Evolutionary conservation across 192 early-diverging fungal species (phyloP).

Genomic region (Coemansia sp.): DNA sequence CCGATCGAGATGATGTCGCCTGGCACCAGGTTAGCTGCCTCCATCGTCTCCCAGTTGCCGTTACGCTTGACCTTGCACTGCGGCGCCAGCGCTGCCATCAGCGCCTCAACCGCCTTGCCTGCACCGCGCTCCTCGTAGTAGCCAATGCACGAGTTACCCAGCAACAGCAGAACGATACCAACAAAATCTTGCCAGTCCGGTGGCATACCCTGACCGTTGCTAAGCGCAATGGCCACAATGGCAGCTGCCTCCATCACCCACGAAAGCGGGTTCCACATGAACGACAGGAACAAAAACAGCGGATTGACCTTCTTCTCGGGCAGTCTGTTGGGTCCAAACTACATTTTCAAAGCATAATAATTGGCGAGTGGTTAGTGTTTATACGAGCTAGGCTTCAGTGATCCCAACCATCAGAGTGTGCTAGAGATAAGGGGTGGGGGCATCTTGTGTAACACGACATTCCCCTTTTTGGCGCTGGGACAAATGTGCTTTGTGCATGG

Average conservation of each 20-base stretch:
- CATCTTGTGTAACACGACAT: neutral
- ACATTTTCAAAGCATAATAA: slow-evolving; percentile 7
- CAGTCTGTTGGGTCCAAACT: slow-evolving; percentile 71
- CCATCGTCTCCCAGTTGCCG: slow-evolving; percentile 75
- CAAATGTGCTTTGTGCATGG: neutral
- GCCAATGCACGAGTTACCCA: slow-evolving; percentile 85
- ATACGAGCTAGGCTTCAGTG: neutral
- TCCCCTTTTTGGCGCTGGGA: neutral
- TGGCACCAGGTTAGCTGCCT: slow-evolving; percentile 76
- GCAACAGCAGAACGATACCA: slow-evolving; percentile 76
- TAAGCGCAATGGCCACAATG: slow-evolving; percentile 75
- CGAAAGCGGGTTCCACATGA: slow-evolving; percentile 80
- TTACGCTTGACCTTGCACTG: slow-evolving; percentile 87
- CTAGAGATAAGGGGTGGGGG: neutral
- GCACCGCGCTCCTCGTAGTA: slow-evolving; percentile 89
- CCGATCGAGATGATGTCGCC: slow-evolving; percentile 87
- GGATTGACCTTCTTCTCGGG: slow-evolving; percentile 80
- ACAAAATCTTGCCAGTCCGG: slow-evolving; percentile 85
- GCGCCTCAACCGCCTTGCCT: slow-evolving; percentile 87
- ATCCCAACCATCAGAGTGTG: neutral
- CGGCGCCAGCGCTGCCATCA: slow-evolving; percentile 90
- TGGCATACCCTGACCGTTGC: slow-evolving; percentile 66
- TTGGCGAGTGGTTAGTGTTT: neutral
- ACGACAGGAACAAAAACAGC: slow-evolving; percentile 81
- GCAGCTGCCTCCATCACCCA: slow-evolving; percentile 86